Percentiles rank a stretch among this genome's conserved stretches.
These are phyloP conservation scores for Kalanchoe fedtschenkoi DNA, from an alignment of 164 flowering plant genomes.

Conservation along the genomic window DNA sequence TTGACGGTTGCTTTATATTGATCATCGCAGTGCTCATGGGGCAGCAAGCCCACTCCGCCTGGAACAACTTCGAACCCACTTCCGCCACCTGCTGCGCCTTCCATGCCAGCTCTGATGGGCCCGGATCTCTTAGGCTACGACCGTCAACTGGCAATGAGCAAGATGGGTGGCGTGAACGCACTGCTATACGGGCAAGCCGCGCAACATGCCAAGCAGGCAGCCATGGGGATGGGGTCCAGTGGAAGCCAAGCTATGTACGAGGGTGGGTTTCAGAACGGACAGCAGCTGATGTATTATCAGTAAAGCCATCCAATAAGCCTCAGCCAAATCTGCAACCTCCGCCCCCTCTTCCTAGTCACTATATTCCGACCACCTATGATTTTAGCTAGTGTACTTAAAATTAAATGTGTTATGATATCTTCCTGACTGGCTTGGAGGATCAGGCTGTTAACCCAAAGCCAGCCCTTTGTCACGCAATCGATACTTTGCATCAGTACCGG, in stretches of 20 bases:
- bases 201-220: conserved; percentile 62
- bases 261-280: conserved; percentile 63
- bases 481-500: too few species aligned
- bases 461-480: too few species aligned
- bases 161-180: conserved; percentile 72
- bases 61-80: conserved; percentile 90
- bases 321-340: too few species aligned
- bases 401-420: too few species aligned
- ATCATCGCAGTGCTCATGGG: conserved; percentile 84
- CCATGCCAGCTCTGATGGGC: conserved; percentile 54
- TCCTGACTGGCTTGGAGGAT: too few species aligned
- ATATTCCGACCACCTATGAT: too few species aligned
- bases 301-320: too few species aligned
- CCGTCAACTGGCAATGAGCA: conserved; percentile 78
- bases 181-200: conserved; percentile 62
- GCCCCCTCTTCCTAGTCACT: too few species aligned
- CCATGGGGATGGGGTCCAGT: conserved; percentile 52
- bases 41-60: conserved; percentile 95
- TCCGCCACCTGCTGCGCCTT: conserved; percentile 80
- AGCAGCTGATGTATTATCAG: conserved; percentile 90
- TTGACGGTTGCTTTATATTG: not conserved
- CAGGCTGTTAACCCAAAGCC: too few species aligned
- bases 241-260: conserved; percentile 79
- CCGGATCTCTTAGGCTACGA: conserved; percentile 73
- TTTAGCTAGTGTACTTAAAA: too few species aligned